Conservation (phyloP, 306 rosid genomes). For the Cucumis cinereus region DNA sequence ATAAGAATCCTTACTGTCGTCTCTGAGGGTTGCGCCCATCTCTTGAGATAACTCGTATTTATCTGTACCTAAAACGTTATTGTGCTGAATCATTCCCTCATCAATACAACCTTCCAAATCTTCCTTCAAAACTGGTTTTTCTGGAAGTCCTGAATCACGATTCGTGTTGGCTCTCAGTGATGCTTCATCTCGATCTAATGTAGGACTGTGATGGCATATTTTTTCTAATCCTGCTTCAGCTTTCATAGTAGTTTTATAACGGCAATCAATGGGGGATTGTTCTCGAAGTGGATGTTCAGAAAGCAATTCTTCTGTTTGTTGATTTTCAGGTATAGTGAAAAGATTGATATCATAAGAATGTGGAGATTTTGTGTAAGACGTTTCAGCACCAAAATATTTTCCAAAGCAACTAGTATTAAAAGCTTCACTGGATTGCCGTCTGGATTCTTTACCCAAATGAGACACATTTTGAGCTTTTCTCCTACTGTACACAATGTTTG, state of each 20-base stretch:
- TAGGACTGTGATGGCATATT: neutral
- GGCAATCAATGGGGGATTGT: neutral
- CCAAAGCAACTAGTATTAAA: conserved; percentile 15
- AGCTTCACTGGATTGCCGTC: conserved; percentile 19
- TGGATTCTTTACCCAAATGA: conserved; percentile 17
- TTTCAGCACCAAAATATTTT: conserved; percentile 22
- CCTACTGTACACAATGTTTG: conserved; percentile 39
- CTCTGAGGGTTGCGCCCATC: conserved; percentile 12
- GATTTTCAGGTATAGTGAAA: conserved; percentile 22
- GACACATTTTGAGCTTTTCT: conserved; percentile 25
- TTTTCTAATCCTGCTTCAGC: conserved; percentile 6
- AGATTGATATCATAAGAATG: conserved; percentile 22
- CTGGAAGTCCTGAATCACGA: neutral
- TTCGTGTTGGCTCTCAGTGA: conserved; percentile 6
- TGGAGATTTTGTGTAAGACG: conserved; percentile 17
- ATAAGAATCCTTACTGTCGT: conserved; percentile 16
- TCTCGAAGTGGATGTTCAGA: conserved; percentile 14
- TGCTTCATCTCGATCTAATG: conserved; percentile 13
- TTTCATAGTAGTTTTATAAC: conserved; percentile 4
- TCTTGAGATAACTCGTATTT: conserved; percentile 18
- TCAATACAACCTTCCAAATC: conserved; percentile 21
- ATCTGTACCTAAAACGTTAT: conserved; percentile 16
- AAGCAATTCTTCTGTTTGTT: conserved; percentile 14
- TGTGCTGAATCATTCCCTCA: conserved; percentile 19
- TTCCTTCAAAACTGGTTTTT: conserved; percentile 23